A percentile compares a stretch with the other conserved stretches of the same genome.
Conservation (phyloP, 257 asterid species). For the Pogostemon cablin region DNA sequence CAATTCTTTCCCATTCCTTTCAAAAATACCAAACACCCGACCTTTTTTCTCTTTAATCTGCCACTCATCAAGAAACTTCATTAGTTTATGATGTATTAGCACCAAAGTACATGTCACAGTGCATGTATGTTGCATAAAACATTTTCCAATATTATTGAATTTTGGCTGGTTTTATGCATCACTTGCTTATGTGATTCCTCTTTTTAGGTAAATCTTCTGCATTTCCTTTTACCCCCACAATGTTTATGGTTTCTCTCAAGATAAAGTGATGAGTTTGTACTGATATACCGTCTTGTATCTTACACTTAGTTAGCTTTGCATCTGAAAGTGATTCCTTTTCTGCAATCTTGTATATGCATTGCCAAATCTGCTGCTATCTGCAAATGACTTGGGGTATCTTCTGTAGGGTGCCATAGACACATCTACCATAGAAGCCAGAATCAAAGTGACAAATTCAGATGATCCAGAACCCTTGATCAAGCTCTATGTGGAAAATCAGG, state of each 20-base stretch:
- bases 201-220: not conserved
- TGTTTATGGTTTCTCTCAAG: constrained; percentile 4
- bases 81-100: not conserved
- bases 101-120: not conserved
- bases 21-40: too few species aligned
- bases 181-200: constrained; percentile 9
- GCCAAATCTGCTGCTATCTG: constrained; percentile 1
- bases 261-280: constrained; percentile 19
- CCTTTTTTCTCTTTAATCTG: not conserved
- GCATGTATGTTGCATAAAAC: constrained; percentile 1
- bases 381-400: constrained; percentile 32
- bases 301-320: constrained; percentile 13
- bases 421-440: constrained; percentile 70
- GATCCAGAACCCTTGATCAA: constrained; percentile 90
- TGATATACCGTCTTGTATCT: constrained; percentile 5
- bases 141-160: constrained; percentile 13
- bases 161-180: not conserved
- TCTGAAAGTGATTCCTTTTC: constrained; percentile 4
- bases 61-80: not conserved
- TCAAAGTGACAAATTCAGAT: constrained; percentile 83
- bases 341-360: constrained; percentile 2
- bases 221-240: constrained; percentile 9
- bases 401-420: constrained; percentile 92
- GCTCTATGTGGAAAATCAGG: constrained; percentile 90
- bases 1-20: too few species aligned